A percentile compares a stretch with the other conserved stretches of the same genome.
Conservation (phyloP, 2,329 filamentous ascomycete species). For the Sclerotinia subarctica region DNA sequence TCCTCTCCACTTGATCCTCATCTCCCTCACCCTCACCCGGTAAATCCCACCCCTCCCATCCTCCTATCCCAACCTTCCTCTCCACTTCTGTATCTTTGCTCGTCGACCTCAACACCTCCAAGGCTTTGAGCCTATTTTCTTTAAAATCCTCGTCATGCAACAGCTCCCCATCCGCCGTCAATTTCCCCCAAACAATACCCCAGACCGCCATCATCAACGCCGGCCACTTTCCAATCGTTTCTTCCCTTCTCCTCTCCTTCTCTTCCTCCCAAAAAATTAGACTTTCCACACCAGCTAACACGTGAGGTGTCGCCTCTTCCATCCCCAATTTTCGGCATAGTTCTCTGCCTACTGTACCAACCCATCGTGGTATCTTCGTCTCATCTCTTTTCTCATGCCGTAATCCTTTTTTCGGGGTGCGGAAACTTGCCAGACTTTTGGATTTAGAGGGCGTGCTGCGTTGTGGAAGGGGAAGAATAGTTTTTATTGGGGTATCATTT, state of each 20-base stretch:
- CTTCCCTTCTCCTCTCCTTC: conserved; percentile 25
- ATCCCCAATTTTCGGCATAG: conserved; percentile 62
- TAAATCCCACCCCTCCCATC: conserved; percentile 54
- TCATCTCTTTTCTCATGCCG: conserved; percentile 29
- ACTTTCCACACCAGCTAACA: conserved; percentile 68
- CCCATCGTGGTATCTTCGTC: conserved; percentile 55
- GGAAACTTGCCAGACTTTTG: conserved; percentile 42
- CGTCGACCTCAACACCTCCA: conserved; percentile 43
- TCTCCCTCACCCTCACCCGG: conserved; percentile 42
- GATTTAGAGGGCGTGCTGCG: conserved; percentile 47
- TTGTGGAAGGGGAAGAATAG: conserved; percentile 26
- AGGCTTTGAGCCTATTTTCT: conserved; percentile 46
- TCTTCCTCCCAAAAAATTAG: conserved; percentile 38
- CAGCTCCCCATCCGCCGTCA: conserved; percentile 37
- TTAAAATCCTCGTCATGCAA: conserved; percentile 45
- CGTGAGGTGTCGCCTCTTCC: conserved; percentile 63
- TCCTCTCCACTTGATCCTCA: conserved; percentile 48
- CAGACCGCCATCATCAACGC: conserved; percentile 59
- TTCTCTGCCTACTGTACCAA: conserved; percentile 64
- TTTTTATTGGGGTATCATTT: conserved; percentile 17
- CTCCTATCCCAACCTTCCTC: conserved; percentile 39
- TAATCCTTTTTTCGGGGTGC: conserved; percentile 33
- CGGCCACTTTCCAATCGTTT: conserved; percentile 48
- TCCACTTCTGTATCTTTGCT: conserved; percentile 46
- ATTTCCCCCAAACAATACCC: conserved; percentile 55